Base-by-base conservation (phyloP, 345 rosid genomes). In the Eucalyptus coolabah region DNA sequence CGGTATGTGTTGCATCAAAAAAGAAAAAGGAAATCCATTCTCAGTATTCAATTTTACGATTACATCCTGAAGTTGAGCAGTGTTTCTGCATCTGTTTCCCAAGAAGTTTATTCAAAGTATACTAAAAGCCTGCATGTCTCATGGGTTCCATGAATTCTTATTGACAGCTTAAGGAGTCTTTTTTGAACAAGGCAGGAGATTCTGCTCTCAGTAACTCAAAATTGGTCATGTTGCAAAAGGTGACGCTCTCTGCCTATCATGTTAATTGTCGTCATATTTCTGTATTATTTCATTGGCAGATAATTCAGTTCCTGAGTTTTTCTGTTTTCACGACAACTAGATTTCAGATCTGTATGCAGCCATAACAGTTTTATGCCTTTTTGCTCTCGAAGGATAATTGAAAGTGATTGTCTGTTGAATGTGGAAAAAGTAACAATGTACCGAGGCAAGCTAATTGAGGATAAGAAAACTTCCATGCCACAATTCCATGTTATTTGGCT, bases 211-310 rank as follows among this genome's bases (percentile, higher is more conserved):
- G 87, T 47, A 91, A 91, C 87, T 89, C 93, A 54, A 95, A 92
- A 88, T 86, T 96, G 86, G 92, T 88, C n/a, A 87, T 92, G 83
- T 92, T 96, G 87, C 94, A 95, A 87, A 95, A 96, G 96, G 98
- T 95, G 60, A 86, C 3, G 4, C 23, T 34, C 21, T 34, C 15
- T 37, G 50, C 45, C 16, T 42, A 28, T 40, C 85, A 40, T 77
- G 47, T 77, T 21, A 77, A 77, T 77, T 77, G 47, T 5, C 10
- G 13, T 77, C 28, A 40, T 12, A 77, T 77, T 40, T 9, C 85
- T 1, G 8, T 40, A 10, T 77, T 77, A 40, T 40, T 3, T 3
- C 47, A 77, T 40, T 24, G 21, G 85, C 47, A 21, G 47, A 77
- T 77, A 77, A 77, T 77, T 77, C 85, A 40, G 47, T 40, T 40